Conservation (phyloP, 768 basidiomycete species). For the Pulveroboletus frians region DNA sequence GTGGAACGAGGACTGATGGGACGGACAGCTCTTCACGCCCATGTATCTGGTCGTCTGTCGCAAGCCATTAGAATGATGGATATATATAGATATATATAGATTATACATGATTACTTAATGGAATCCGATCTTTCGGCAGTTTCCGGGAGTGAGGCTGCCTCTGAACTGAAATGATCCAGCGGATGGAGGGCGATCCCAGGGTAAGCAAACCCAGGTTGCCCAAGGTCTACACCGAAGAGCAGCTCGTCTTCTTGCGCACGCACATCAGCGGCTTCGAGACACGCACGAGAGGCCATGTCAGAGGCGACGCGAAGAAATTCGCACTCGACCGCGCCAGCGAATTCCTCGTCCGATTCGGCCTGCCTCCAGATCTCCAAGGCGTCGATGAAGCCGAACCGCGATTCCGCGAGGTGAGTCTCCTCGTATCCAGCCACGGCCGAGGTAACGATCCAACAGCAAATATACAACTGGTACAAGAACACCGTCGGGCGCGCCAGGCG, state of each 20-base stretch:
- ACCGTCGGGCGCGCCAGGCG: constrained; percentile 57
- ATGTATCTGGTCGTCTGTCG: constrained; percentile 71
- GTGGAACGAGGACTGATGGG: background rate
- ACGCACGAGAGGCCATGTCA: constrained; percentile 51
- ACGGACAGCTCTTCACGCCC: constrained; percentile 71
- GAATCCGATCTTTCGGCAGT: constrained; percentile 27
- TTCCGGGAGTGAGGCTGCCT: constrained; percentile 12
- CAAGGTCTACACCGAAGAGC: constrained; percentile 61
- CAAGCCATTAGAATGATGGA: constrained; percentile 37
- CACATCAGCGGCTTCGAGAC: constrained; percentile 53
- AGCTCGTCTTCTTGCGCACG: constrained; percentile 53
- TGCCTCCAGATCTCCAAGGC: constrained; percentile 49
- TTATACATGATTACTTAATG: constrained; percentile 2
- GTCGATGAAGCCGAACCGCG: constrained; percentile 55
- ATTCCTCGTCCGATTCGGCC: constrained; percentile 54
- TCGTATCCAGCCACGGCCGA: no score
- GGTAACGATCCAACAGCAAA: constrained; percentile 45
- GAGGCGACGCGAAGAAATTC: constrained; percentile 68
- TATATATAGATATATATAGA: background rate
- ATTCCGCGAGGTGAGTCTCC: constrained; percentile 50
- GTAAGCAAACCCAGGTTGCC: constrained; percentile 61
- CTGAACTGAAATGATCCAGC: constrained; percentile 9
- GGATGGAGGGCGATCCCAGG: constrained; percentile 53
- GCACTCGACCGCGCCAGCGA: constrained; percentile 58
- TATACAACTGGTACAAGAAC: constrained; percentile 74